Percentiles rank a stretch among this genome's conserved stretches.
Conservation (phyloP, 176 grass and related monocot species). For the Elymus sibiricus region DNA sequence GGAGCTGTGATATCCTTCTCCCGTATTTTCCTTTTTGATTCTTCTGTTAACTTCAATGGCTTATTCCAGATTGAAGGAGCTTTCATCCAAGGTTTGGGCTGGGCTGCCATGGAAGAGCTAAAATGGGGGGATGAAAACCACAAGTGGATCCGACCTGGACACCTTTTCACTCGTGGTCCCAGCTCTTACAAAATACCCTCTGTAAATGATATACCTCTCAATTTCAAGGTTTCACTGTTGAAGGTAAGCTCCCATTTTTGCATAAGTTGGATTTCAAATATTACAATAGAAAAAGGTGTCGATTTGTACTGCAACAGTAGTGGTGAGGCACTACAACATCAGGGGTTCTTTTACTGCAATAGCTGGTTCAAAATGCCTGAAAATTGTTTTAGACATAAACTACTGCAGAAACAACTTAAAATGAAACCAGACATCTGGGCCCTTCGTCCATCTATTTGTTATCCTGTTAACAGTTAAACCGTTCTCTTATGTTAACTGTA, state of each 20-base stretch:
- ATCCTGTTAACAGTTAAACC: not conserved
- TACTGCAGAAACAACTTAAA: not conserved
- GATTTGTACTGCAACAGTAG: not conserved
- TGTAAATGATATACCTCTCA: slow-evolving; percentile 89
- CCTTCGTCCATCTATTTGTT: not conserved
- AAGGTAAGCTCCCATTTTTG: slow-evolving; percentile 48
- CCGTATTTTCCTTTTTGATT: slow-evolving; percentile 9
- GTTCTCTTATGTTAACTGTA: not conserved
- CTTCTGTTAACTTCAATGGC: slow-evolving; percentile 1
- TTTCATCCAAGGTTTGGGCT: slow-evolving; percentile 94
- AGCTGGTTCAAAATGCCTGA: not conserved
- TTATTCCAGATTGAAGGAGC: slow-evolving; percentile 90
- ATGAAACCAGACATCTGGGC: not conserved
- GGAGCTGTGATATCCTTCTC: not conserved
- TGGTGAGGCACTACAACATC: not conserved
- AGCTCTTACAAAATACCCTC: slow-evolving; percentile 93
- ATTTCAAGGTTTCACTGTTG: slow-evolving; percentile 87
- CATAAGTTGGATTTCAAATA: not conserved
- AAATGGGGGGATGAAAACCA: slow-evolving; percentile 96
- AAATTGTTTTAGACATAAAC: not conserved
- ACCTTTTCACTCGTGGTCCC: slow-evolving; percentile 85
- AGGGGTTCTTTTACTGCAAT: not conserved
- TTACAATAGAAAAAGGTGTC: not conserved
- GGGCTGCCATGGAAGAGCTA: slow-evolving; percentile 88
- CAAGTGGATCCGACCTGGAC: slow-evolving; percentile 86